A percentile compares a stretch with the other conserved stretches of the same genome.
Conservation (phyloP, 2,329 filamentous ascomycete genomes). For the Magnaporthiopsis incrustans region DNA sequence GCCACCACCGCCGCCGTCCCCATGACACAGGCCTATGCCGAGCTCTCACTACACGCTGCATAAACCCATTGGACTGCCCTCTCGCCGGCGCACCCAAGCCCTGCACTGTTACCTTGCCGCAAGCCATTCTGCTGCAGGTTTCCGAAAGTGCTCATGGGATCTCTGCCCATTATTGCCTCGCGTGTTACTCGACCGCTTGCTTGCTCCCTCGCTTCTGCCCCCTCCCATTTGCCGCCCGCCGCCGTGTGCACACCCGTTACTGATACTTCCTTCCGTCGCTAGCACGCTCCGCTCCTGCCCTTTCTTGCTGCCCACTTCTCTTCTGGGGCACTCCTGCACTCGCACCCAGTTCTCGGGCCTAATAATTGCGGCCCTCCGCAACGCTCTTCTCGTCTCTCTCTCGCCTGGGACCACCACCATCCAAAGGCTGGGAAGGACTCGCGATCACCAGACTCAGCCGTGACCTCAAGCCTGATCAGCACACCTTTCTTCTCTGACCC, state of each 20-base stretch:
- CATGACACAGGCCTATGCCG: not conserved
- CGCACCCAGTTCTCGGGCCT: not conserved
- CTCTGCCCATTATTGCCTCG: not conserved
- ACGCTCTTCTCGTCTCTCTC: not conserved
- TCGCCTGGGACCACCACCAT: not conserved
- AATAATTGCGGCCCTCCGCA: not conserved
- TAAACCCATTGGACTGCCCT: conserved; percentile 1
- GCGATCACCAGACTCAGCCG: not conserved
- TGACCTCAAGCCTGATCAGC: not conserved
- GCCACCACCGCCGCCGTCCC: not conserved
- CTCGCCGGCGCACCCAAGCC: not conserved
- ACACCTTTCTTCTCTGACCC: not conserved
- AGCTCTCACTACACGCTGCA: not conserved
- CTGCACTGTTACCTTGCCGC: not conserved
- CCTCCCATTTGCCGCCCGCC: not conserved
- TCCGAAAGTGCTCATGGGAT: not conserved
- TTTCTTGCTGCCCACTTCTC: conserved; percentile 7
- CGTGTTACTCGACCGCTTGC: conserved; percentile 2
- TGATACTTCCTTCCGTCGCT: conserved; percentile 8
- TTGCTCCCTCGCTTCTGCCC: conserved; percentile 1
- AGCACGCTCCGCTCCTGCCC: conserved; percentile 8
- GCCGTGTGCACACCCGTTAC: conserved; percentile 3
- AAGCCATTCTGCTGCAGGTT: not conserved
- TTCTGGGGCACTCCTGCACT: not conserved
- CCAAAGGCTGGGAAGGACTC: not conserved